Evolutionary conservation across 768 basidiomycete species (phyloP), one percentile per base, ranked within the genome.

Genomic region (Calocera viscosa): DNA sequence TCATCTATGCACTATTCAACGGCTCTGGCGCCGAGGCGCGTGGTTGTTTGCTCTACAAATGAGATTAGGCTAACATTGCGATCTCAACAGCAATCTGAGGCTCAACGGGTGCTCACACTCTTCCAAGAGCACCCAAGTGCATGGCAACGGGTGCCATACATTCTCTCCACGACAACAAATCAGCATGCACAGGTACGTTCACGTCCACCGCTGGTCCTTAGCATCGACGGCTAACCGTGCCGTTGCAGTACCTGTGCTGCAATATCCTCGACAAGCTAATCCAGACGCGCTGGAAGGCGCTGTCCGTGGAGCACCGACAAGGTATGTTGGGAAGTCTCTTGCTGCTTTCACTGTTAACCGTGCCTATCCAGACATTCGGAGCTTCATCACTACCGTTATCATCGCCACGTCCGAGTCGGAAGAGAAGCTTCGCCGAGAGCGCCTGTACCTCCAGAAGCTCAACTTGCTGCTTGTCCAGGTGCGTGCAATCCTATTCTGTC

Each of bases 251-350:
- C 77, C 93, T 99, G 74, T 95, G 92, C 43, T 81, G 98, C 65
- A 94, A 97, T 78, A 95, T 99, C 74, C 81, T 99, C 38, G 96
- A 98, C 78, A 97, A 89, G 78, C 82, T 99, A 68, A 92, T 99
- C 76, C 85, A 81, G 68, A 96, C 93, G 47, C 83, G 93, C 71
- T 99, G 96, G 96, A 94, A 93, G 79, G 89, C 93, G 35, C 79
- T 99, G 64, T 95, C 96, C 24, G 89, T 92, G 65, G 91, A 90
- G 22, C 94, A 99, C 75, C 83, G 94, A 71, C 89, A 90, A 82
- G 94, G 94, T 88, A 68, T 22, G 71, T 67, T 1, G 41, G 28
- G 14, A 14, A 30, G 49, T 49, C 26, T n/a, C 19, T 41, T 49
- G 22, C 53, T 34, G n/a, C 24, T 28, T 16, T 43, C 12, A 12